Base-by-base conservation (phyloP, 139 green algal genomes). In the Chlorella ohadii region DNA sequence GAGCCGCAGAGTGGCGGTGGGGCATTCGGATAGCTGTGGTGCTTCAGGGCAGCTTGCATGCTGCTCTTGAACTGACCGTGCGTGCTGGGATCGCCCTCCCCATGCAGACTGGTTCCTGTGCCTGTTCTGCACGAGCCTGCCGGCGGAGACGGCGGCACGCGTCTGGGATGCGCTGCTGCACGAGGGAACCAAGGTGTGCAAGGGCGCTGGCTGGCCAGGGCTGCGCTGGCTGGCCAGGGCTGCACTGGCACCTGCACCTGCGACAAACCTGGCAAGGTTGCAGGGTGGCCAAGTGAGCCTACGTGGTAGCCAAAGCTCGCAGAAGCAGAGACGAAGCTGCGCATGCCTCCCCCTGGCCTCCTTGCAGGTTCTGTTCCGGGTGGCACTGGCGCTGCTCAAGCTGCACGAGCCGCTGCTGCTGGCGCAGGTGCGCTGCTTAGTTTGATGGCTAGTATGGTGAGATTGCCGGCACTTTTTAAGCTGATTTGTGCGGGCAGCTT, bases 31-130 rank as follows among this genome's bases (percentile, higher is more conserved):
- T n/a, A n/a, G n/a, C n/a, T n/a, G n/a, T n/a, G n/a, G n/a, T n/a
- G n/a, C n/a, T n/a, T n/a, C n/a, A n/a, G n/a, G n/a, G n/a, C n/a
- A n/a, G n/a, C n/a, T n/a, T n/a, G n/a, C n/a, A n/a, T n/a, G n/a
- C n/a, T n/a, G n/a, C n/a, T 6, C 44, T 51, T 51, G 44, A 16
- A 51, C 28, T 36, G 4, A 36, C 28, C 39, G 9, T 66, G 23
- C 65, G 47, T 2, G 33, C 33, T 20, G 34, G 9, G 68, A 47
- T 23, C 28, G 22, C 55, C 19, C 1, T 33, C 31, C 20, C 33
- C n/a, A 28, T 59, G 76, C 76, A 17, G 94, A 98, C 88, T 98
- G 94, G 94, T 96, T 93, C 84, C 86, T 97, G 44, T 96, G 94
- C 88, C 84, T 97, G 17, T 97, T 95, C 76, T 86, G 57, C 56